Percentiles rank a stretch among this genome's conserved stretches.
Evolutionary conservation across 495 filamentous ascomycete genomes (phyloP).

Genomic region (Lineolata rhizophorae): DNA sequence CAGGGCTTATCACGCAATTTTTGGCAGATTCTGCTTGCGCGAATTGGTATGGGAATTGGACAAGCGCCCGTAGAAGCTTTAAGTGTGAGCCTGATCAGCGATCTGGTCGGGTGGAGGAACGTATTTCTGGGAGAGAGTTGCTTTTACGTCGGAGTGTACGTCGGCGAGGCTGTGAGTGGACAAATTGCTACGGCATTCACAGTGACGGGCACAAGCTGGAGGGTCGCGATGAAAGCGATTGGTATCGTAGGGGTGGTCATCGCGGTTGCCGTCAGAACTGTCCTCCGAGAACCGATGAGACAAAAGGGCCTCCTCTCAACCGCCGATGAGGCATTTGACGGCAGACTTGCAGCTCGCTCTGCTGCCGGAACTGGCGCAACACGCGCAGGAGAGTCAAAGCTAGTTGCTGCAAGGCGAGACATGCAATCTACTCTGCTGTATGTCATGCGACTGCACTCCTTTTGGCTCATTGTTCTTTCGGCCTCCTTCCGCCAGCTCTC

Average conservation of each 20-base stretch:
- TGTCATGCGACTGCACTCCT: conserved; percentile 13
- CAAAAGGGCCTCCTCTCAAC: conserved; percentile 1
- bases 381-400: too few relatives aligned
- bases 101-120: conserved; percentile 12
- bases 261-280: conserved; percentile 10
- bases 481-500: conserved; percentile 11
- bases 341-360: too few relatives aligned
- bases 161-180: conserved; percentile 15
- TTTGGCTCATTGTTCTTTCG: conserved; percentile 14
- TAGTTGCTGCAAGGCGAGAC: too few relatives aligned
- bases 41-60: conserved; percentile 16
- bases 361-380: too few relatives aligned
- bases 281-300: conserved; percentile 10
- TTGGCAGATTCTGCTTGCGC: conserved; percentile 15
- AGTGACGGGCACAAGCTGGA: conserved; percentile 10
- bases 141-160: conserved; percentile 16
- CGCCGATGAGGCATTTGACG: conserved; percentile 4
- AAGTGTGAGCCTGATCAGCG: conserved; percentile 16
- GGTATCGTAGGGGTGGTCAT: conserved; percentile 14
- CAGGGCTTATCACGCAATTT: conserved; percentile 15
- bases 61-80: conserved; percentile 15
- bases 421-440: conserved; percentile 12
- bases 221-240: conserved; percentile 12
- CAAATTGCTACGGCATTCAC: conserved; percentile 14
- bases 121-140: conserved; percentile 16